Evolutionary conservation across 805 yeast species (phyloP).

Genomic region (Candida nitratophila): DNA sequence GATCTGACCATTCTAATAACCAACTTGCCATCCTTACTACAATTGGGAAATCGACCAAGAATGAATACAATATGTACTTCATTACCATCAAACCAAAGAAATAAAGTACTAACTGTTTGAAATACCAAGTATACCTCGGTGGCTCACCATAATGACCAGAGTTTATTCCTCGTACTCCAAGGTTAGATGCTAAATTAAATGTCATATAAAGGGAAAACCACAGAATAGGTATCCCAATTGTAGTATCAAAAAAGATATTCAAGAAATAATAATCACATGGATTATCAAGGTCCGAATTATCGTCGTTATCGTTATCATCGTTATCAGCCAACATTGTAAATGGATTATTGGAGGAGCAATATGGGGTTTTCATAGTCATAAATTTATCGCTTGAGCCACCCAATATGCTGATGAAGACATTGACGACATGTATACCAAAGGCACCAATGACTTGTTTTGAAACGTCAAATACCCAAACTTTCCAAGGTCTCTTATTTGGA

Average conservation of each 20-base stretch:
- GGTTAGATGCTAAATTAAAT: slow-evolving; percentile 36
- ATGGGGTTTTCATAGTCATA: no score
- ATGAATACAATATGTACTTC: slow-evolving; percentile 50
- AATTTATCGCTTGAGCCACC: slow-evolving; percentile 26
- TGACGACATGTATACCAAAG: slow-evolving; percentile 71
- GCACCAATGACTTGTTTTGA: slow-evolving; percentile 88
- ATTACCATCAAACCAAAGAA: slow-evolving; percentile 50
- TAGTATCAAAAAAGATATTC: slow-evolving; percentile 83
- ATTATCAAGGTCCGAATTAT: slow-evolving; percentile 27
- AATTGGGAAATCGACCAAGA: slow-evolving; percentile 56
- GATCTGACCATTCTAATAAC: slow-evolving; percentile 76
- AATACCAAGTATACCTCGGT: slow-evolving; percentile 54
- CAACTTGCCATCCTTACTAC: slow-evolving; percentile 67
- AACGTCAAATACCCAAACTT: slow-evolving; percentile 84
- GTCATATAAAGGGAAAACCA: slow-evolving; percentile 50
- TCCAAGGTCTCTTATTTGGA: slow-evolving; percentile 71
- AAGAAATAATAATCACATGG: slow-evolving; percentile 96
- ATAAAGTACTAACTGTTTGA: slow-evolving; percentile 68
- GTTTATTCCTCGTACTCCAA: slow-evolving; percentile 40
- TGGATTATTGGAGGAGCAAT: neutral
- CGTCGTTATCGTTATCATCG: neutral
- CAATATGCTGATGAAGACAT: slow-evolving; percentile 62
- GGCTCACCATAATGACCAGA: slow-evolving; percentile 63
- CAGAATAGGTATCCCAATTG: slow-evolving; percentile 83
- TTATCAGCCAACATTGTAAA: no score